Base-by-base conservation (phyloP, 306 rosid species). In the Gillenia trifoliata region DNA sequence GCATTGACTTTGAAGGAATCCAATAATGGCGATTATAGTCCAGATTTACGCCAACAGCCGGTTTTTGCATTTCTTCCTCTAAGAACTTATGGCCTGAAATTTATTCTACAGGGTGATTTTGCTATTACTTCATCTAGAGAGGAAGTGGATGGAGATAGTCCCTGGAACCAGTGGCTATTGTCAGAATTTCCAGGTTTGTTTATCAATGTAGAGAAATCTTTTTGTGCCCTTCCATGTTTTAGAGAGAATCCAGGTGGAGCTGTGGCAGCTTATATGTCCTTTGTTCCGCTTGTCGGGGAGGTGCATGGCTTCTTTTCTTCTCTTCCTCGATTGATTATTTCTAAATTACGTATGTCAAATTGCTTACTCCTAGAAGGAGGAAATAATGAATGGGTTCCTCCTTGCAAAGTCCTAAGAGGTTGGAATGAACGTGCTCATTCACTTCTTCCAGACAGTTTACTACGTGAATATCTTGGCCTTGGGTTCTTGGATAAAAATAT, bases 81-180 rank as follows among this genome's bases (percentile, higher is more conserved):
- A 25, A 88, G 98, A 81, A 85, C 88, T 47, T 93, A 91, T 77
- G 98, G 98, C 75, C 85, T 93, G 75, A 93, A 88, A 73, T 89
- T 93, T 79, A 93, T 93, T 75, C 83, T 93, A 81, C 98, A 93
- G 86, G 98, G 98, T 29, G 93, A 93, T 87, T 93, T 93, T 85
- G 92, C 88, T 80, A 91, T 93, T 80, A 96, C 98, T n/a, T 93
- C 98, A 45, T 93, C 98, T 61, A 86, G 98, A 82, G 98, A 93
- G 87, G 98, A 93, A 80, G 98, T 93, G 79, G 98, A 93, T 66
- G 98, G 96, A 33, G 89, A 90, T 78, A 93, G 96, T 81, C 89
- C 94, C 56, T 91, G 98, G 98, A 93, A 93, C 75, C 98, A 93
- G 78, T 93, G 96, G 97, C 79, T 93, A 65, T 80, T 93, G 82